Conservation (phyloP, 371 early-diverging fungal species). For the Mucor irregularis region DNA sequence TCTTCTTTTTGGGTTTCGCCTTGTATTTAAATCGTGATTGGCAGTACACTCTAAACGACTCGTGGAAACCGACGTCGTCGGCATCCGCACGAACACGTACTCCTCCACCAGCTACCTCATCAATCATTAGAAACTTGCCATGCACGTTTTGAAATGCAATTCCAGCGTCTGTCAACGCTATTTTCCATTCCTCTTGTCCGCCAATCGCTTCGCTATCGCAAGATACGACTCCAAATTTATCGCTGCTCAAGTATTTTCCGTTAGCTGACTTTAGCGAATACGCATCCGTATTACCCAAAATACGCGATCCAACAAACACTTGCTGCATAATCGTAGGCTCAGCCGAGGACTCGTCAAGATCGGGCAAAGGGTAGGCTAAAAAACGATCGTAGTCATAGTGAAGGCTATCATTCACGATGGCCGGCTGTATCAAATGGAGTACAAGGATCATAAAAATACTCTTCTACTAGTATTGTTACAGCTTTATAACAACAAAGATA, state of each 20-base stretch:
- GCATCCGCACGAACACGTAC: constrained; percentile 71
- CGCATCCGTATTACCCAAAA: constrained; percentile 53
- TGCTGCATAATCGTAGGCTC: constrained; percentile 71
- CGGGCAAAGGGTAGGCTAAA: constrained; percentile 47
- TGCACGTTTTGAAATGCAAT: constrained; percentile 66
- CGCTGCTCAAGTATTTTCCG: constrained; percentile 73
- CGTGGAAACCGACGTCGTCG: constrained; percentile 72
- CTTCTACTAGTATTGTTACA: neutral
- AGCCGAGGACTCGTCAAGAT: constrained; percentile 24
- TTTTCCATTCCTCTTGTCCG: constrained; percentile 80
- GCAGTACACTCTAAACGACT: constrained; percentile 70
- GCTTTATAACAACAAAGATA: constrained; percentile 6
- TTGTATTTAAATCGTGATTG: constrained; percentile 64
- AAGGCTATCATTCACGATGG: constrained; percentile 1
- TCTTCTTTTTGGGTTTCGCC: constrained; percentile 37
- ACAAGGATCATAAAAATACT: constrained; percentile 12
- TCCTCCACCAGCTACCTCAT: constrained; percentile 60
- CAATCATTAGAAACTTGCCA: constrained; percentile 62
- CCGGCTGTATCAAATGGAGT: constrained; percentile 11
- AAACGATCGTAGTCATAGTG: constrained; percentile 35
- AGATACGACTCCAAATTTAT: constrained; percentile 81
- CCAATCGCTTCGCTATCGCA: constrained; percentile 78
- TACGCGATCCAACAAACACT: constrained; percentile 69
- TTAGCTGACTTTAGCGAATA: constrained; percentile 68
- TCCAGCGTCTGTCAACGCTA: constrained; percentile 71